Percentiles rank a stretch among this genome's conserved stretches.
Evolutionary conservation across 2,329 filamentous ascomycete genomes (phyloP).

Genomic region (Ambrosiella cleistominuta): DNA sequence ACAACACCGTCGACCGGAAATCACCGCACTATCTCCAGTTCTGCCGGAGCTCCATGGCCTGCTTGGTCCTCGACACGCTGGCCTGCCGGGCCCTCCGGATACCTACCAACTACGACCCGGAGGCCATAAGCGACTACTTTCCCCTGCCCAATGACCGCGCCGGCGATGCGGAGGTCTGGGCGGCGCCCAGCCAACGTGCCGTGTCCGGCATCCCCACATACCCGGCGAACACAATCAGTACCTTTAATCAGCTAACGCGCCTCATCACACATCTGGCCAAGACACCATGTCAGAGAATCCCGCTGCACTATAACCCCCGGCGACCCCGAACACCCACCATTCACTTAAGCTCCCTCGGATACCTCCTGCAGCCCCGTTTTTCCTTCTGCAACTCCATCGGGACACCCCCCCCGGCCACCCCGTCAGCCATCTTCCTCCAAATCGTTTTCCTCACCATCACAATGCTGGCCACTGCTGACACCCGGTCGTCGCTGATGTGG

Average conservation of each 20-base stretch:
- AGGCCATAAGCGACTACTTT: conserved; percentile 27
- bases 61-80: conserved; percentile 44
- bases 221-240: conserved; percentile 21
- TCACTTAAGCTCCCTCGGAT: conserved; percentile 17
- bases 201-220: conserved; percentile 18
- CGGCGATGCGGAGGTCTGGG: conserved; percentile 62
- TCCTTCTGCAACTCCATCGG: conserved; percentile 24
- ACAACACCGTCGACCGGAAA: neutral
- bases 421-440: conserved; percentile 23
- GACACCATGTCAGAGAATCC: neutral
- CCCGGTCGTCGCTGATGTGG: conserved; percentile 22
- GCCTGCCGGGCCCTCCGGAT: conserved; percentile 34
- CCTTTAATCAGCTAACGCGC: conserved; percentile 26
- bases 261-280: conserved; percentile 21
- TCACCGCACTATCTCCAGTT: neutral
- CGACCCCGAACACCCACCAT: neutral
- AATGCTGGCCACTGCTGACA: conserved; percentile 19
- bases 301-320: no score
- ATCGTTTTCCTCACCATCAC: conserved; percentile 23
- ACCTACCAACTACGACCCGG: conserved; percentile 31
- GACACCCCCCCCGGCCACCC: conserved; percentile 20
- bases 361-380: conserved; percentile 20
- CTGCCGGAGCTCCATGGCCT: conserved; percentile 26
- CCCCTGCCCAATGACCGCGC: conserved; percentile 45
- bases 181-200: conserved; percentile 25